Evolutionary conservation across 306 rosid species (phyloP), one percentile per base, ranked within the genome.

Genomic region (Alnus glutinosa): DNA sequence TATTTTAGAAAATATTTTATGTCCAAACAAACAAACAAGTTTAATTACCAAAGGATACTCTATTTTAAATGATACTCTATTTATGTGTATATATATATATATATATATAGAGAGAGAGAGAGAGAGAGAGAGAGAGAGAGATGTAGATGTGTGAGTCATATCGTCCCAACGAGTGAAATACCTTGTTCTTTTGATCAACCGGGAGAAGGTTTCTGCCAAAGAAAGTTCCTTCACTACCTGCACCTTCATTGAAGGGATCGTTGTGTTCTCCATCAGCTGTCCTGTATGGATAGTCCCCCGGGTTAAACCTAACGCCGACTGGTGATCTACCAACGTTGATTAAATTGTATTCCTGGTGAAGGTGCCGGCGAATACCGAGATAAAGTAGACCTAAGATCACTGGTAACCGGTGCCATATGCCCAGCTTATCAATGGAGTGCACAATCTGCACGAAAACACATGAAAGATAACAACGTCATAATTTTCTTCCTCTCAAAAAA

Each of bases 181-280:
- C 91, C 93, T 82, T 86, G 0, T 76, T 44, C 34, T 86, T 86
- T 64, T 87, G 90, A 55, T 84, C 78, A 4, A 82, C 85, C 0
- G 94, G 94, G 5, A 78, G 86, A 36, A 87, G 1, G 9, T 90
- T 90, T 73, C 94, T 84, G 47, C 94, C 94, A 81, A 90, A 82
- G 79, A 90, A 88, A 36, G 86, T 73, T 0, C 91, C 94, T 46
- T 86, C 72, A 62, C 86, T 75, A 9, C 90, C 94, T 54, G 76
- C 90, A 47, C 14, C 86, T 36, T 88, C 90, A 58, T 88, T 79
- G 81, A 90, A 88, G 16, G 91, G 94, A 11, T 90, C 94, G 47
- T 86, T 90, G 28, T 3, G 86, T 46, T 75, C 69, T 77, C 91
- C 94, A 18, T 90, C 75, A 37, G 78, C 79, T 0, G 90, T 84